Evolutionary conservation across 108 stramenopile genomes (phyloP).

Genomic region (Poteriospumella lacustris): DNA sequence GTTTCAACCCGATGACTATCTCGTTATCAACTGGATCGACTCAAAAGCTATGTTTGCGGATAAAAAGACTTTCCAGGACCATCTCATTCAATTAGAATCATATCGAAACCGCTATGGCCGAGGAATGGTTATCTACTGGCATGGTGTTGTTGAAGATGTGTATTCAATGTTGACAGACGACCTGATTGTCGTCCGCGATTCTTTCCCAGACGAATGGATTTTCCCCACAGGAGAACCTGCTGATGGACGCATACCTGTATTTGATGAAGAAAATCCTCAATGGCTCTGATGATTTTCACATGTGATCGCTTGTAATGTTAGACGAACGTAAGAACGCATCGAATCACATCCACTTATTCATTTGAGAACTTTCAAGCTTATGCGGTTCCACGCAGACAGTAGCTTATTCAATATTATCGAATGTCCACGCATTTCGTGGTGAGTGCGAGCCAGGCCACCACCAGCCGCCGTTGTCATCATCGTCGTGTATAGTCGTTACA

Average conservation of each 20-base stretch:
- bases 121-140: slow-evolving; percentile 39
- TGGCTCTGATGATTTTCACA: no score
- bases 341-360: no score
- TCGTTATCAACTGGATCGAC: slow-evolving; percentile 33
- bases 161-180: not conserved
- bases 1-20: not conserved
- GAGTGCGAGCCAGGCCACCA: no score
- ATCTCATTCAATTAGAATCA: slow-evolving; percentile 27
- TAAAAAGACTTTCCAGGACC: slow-evolving; percentile 12
- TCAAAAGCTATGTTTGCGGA: slow-evolving; percentile 42
- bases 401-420: no score
- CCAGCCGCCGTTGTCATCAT: no score
- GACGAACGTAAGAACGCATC: no score
- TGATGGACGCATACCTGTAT: not conserved
- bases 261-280: not conserved
- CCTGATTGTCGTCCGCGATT: not conserved
- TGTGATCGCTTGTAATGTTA: no score
- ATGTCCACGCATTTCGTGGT: no score
- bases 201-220: not conserved
- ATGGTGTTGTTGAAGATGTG: slow-evolving; percentile 32
- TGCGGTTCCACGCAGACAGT: no score
- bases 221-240: slow-evolving; percentile 1
- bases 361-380: no score
- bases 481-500: no score
- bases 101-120: slow-evolving; percentile 35